Percentiles rank a stretch among this genome's conserved stretches.
Conservation (phyloP, 495 filamentous ascomycete species). For the Astrothelium subdiscretum region DNA sequence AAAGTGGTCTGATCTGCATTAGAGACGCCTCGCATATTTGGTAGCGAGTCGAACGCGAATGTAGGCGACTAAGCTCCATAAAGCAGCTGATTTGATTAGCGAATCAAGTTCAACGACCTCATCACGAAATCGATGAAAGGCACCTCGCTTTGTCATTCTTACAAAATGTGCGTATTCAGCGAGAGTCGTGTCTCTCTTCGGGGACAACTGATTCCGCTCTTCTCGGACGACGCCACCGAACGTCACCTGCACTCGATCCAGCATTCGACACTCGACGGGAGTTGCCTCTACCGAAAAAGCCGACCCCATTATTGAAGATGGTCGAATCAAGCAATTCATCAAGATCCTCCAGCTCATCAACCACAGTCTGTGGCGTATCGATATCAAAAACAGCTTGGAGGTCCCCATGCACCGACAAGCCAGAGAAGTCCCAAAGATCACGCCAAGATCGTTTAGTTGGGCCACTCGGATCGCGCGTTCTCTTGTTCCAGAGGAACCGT, state of each 20-base stretch:
- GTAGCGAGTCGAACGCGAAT: no score
- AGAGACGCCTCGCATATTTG: background rate
- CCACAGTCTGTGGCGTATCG: constrained; percentile 49
- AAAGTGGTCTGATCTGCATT: background rate
- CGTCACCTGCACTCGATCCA: background rate
- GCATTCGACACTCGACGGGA: background rate
- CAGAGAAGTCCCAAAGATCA: constrained; percentile 38
- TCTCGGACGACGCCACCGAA: background rate
- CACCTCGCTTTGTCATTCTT: background rate
- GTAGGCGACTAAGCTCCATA: no score
- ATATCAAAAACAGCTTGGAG: constrained; percentile 56
- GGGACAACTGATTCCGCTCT: background rate
- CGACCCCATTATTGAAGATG: constrained; percentile 20
- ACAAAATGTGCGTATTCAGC: background rate
- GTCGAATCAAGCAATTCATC: constrained; percentile 29
- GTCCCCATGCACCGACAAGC: constrained; percentile 51
- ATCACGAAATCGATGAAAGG: no score
- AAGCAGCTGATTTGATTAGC: no score
- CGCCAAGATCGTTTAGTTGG: constrained; percentile 33
- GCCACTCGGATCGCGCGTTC: constrained; percentile 26
- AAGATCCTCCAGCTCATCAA: constrained; percentile 42
- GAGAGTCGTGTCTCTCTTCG: background rate
- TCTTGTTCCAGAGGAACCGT: constrained; percentile 28
- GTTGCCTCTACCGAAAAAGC: constrained; percentile 27
- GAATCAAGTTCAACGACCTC: no score